These are phyloP conservation scores for Monilinia vaccinii-corymbosi DNA, from an alignment of 2,329 filamentous ascomycete species.

Conservation along the genomic window DNA sequence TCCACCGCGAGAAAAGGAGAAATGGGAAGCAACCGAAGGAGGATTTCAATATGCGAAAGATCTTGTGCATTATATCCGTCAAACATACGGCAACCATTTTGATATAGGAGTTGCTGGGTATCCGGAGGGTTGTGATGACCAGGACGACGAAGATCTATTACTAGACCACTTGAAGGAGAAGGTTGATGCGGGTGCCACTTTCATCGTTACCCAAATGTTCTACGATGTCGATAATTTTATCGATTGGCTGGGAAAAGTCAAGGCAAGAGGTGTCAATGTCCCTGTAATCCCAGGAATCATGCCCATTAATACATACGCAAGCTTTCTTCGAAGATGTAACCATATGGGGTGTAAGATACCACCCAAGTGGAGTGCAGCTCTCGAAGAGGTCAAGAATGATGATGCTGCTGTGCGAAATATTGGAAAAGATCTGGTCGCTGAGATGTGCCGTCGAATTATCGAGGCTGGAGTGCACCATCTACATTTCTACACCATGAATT, in stretches of 20 bases:
- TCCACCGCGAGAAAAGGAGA: constrained; percentile 85
- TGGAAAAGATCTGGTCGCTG: constrained; percentile 76
- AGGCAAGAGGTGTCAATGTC: constrained; percentile 72
- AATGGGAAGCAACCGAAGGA: constrained; percentile 80
- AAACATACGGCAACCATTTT: constrained; percentile 79
- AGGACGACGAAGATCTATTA: constrained; percentile 74
- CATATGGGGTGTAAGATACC: constrained; percentile 87
- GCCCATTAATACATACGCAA: constrained; percentile 91
- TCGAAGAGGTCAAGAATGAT: constrained; percentile 95
- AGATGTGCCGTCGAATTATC: constrained; percentile 83
- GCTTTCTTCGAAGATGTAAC: constrained; percentile 80
- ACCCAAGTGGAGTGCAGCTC: constrained; percentile 64
- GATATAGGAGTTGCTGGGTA: constrained; percentile 97
- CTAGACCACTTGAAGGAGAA: constrained; percentile 95
- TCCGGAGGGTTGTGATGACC: constrained; percentile 90
- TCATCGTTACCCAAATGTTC: constrained; percentile 99
- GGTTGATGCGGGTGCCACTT: constrained; percentile 84
- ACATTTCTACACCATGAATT: constrained; percentile 99
- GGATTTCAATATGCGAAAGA: constrained; percentile 91
- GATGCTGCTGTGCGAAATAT: constrained; percentile 86
- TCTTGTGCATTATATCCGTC: constrained; percentile 66
- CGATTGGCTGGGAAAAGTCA: constrained; percentile 78
- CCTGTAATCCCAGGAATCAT: constrained; percentile 84
- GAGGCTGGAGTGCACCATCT: constrained; percentile 75
- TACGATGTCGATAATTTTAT: constrained; percentile 96